Percentiles rank a stretch among this genome's conserved stretches.
phyloP scores from a whole-genome alignment of 2,329 filamentous ascomycete species.

The Mycosphaerella arachidis region DNA sequence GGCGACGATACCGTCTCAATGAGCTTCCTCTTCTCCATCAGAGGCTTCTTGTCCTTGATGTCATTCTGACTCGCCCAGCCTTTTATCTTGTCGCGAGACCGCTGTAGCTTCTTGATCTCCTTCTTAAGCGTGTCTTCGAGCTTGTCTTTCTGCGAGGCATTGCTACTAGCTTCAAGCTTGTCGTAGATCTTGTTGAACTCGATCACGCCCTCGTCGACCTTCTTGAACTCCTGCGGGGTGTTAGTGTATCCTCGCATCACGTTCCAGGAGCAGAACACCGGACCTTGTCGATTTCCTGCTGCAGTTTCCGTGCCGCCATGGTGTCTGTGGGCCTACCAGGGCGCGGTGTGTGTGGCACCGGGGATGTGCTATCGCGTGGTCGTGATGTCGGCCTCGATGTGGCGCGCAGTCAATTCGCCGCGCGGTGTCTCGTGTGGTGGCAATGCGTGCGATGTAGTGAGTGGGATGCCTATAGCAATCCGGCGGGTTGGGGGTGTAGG shows the following conservation, averaged over 20 bases:
- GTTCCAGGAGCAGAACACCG: conserved; percentile 2
- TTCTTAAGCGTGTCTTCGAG: conserved; percentile 96
- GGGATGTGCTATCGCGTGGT: conserved; percentile 3
- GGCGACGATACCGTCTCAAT: conserved; percentile 80
- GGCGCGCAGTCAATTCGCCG: background rate
- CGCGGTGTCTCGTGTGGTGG: conserved; percentile 5
- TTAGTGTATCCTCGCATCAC: conserved; percentile 15
- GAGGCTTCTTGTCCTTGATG: conserved; percentile 97
- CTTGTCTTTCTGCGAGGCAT: conserved; percentile 95
- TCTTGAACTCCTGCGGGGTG: conserved; percentile 66
- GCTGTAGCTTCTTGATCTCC: conserved; percentile 99
- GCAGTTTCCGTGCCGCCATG: conserved; percentile 68
- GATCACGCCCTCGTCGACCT: conserved; percentile 85
- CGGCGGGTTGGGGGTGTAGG: background rate
- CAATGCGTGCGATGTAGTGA: background rate
- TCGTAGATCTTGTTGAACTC: conserved; percentile 96
- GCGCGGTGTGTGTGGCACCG: conserved; percentile 1
- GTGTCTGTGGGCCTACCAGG: background rate
- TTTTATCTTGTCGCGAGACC: conserved; percentile 97
- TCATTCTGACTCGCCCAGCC: conserved; percentile 98
- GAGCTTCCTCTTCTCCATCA: conserved; percentile 88
- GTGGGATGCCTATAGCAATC: background rate
- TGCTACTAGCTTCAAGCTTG: conserved; percentile 90
- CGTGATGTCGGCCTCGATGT: background rate
- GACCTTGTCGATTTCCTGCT: conserved; percentile 97